Percentiles rank a stretch among this genome's conserved stretches.
phyloP scores from a whole-genome alignment of 352 stramenopile species.

The Phytopythium aichiense region DNA sequence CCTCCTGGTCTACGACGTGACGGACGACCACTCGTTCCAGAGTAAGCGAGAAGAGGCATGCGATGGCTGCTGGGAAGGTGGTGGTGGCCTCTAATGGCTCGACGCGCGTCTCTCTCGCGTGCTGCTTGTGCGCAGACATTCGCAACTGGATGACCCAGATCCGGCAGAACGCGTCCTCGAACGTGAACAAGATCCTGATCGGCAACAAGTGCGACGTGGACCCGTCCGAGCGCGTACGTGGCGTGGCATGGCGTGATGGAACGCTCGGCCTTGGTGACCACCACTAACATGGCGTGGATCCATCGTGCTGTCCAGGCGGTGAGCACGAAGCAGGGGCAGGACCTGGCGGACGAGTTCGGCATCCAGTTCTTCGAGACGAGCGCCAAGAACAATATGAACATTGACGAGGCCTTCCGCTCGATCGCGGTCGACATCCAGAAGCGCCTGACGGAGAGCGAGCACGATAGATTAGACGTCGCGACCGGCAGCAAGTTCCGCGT shows the following conservation, averaged over 20 bases:
- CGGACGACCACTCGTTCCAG: conserved; percentile 89
- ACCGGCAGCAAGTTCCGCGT: conserved; percentile 84
- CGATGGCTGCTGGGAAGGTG: not conserved
- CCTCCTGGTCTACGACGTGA: conserved; percentile 92
- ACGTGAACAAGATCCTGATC: conserved; percentile 99
- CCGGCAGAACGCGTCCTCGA: conserved; percentile 97
- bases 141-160: conserved; percentile 91
- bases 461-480: conserved; percentile 87
- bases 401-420: conserved; percentile 86
- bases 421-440: conserved; percentile 90
- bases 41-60: conserved; percentile 38
- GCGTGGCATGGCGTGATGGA: not conserved
- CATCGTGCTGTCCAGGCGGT: conserved; percentile 55
- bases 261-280: not conserved
- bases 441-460: conserved; percentile 78
- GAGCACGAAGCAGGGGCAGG: conserved; percentile 90
- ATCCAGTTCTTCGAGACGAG: conserved; percentile 95
- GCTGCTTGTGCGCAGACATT: conserved; percentile 46
- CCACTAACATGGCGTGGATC: conserved; percentile 12
- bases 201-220: conserved; percentile 99
- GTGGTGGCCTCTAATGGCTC: not conserved
- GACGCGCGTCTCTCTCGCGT: not conserved
- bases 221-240: conserved; percentile 89
- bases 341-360: conserved; percentile 91
- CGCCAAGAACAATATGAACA: conserved; percentile 93